A percentile compares a stretch with the other conserved stretches of the same genome.
Conservation (phyloP, 2,329 filamentous ascomycete species). For the Leptographium lundbergii region DNA sequence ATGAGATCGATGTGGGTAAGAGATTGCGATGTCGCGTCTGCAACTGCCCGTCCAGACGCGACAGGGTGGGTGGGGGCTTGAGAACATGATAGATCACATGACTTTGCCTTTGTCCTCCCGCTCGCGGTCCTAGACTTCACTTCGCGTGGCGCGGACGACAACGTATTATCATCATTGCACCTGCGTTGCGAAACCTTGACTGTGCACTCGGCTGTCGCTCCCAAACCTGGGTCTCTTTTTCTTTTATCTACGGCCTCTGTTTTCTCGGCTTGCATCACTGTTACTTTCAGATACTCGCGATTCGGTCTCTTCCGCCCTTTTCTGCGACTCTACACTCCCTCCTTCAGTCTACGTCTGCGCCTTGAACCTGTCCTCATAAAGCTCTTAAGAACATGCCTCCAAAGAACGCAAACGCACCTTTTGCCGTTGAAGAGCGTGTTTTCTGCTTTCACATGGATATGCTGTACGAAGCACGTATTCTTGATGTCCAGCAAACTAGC, state of each 20-base stretch:
- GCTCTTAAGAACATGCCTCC: conserved; percentile 8
- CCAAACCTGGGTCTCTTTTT: neutral
- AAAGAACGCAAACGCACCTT: conserved; percentile 33
- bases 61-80: neutral
- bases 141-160: neutral
- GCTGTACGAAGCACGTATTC: conserved; percentile 92
- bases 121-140: neutral
- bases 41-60: neutral
- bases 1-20: neutral
- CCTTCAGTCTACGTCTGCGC: neutral
- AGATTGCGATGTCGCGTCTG: neutral
- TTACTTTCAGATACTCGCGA: neutral
- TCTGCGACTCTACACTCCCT: too few relatives aligned
- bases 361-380: neutral
- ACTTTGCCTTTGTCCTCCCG: neutral
- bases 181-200: neutral
- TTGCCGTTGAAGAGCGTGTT: conserved; percentile 76
- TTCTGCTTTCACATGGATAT: conserved; percentile 96
- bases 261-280: neutral
- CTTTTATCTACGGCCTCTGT: neutral
- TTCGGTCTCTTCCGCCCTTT: neutral
- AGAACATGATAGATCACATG: neutral
- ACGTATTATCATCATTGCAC: neutral
- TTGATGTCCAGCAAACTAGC: conserved; percentile 55
- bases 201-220: neutral